Evolutionary conservation across 495 filamentous ascomycete species (phyloP).

Genomic region (Talaromyces thailandensis): DNA sequence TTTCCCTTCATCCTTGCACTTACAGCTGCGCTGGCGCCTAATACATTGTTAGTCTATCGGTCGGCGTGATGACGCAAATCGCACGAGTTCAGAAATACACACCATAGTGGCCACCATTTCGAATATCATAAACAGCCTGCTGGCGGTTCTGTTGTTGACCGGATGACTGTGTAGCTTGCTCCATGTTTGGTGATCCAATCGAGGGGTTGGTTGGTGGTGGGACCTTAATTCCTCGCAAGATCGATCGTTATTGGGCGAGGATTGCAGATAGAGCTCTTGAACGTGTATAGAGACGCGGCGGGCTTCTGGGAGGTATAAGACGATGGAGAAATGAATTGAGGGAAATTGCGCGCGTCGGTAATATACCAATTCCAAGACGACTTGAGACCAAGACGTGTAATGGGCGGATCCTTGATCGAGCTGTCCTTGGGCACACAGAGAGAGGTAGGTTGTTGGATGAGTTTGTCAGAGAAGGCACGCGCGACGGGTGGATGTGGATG

Average conservation of each 20-base stretch:
- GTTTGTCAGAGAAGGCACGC: neutral
- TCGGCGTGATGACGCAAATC: neutral
- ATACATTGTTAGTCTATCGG: constrained; percentile 9
- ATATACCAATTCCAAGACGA: neutral
- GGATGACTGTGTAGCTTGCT: constrained; percentile 42
- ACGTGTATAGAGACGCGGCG: neutral
- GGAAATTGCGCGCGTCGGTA: neutral
- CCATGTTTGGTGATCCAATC: constrained; percentile 33
- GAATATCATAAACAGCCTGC: constrained; percentile 66
- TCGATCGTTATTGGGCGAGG: constrained; percentile 3
- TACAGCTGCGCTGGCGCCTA: constrained; percentile 78
- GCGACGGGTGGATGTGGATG: constrained; percentile 1
- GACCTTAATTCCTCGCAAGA: neutral
- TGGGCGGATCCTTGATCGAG: neutral
- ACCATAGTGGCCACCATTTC: constrained; percentile 87
- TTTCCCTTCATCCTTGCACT: constrained; percentile 19
- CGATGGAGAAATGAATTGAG: neutral
- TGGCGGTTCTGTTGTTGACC: constrained; percentile 49
- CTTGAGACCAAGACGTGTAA: neutral
- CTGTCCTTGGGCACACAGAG: constrained; percentile 5
- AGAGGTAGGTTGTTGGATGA: neutral
- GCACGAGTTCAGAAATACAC: constrained; percentile 21
- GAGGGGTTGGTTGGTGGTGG: constrained; percentile 2
- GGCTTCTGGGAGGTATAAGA: neutral
- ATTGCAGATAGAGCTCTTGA: neutral